These are phyloP conservation scores for Hypoxylon sp. DNA, from an alignment of 2,329 filamentous ascomycete species.

Conservation along the genomic window DNA sequence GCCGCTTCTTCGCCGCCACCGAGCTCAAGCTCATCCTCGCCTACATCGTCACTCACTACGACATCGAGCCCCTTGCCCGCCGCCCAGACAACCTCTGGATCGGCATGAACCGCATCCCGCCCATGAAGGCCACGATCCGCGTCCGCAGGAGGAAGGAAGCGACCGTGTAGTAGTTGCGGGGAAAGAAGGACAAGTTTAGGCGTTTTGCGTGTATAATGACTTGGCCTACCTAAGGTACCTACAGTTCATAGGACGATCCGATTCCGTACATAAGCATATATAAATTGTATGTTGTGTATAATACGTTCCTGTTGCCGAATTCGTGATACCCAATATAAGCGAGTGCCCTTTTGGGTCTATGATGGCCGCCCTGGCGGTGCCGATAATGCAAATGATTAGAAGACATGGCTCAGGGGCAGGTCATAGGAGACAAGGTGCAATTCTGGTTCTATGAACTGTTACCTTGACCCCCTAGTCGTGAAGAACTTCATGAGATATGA, in stretches of 20 bases:
- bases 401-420: background rate
- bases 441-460: background rate
- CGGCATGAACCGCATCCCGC: slow-evolving; percentile 41
- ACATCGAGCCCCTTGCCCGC: slow-evolving; percentile 36
- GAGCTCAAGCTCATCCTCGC: slow-evolving; percentile 48
- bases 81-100: slow-evolving; percentile 47
- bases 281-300: background rate
- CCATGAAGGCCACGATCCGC: slow-evolving; percentile 42
- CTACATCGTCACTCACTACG: slow-evolving; percentile 39
- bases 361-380: background rate
- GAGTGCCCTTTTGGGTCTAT: background rate
- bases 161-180: background rate
- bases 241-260: background rate
- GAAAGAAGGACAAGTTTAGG: background rate
- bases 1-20: slow-evolving; percentile 50
- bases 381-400: background rate
- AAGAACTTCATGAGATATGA: background rate
- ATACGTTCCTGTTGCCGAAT: background rate
- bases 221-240: too few species aligned
- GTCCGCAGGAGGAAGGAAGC: slow-evolving; percentile 34
- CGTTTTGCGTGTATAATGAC: background rate
- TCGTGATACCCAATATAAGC: background rate
- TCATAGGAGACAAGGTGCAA: background rate
- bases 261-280: background rate
- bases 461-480: background rate